Conservation (phyloP, 257 asterid genomes). For the Leptodermis oblonga region DNA sequence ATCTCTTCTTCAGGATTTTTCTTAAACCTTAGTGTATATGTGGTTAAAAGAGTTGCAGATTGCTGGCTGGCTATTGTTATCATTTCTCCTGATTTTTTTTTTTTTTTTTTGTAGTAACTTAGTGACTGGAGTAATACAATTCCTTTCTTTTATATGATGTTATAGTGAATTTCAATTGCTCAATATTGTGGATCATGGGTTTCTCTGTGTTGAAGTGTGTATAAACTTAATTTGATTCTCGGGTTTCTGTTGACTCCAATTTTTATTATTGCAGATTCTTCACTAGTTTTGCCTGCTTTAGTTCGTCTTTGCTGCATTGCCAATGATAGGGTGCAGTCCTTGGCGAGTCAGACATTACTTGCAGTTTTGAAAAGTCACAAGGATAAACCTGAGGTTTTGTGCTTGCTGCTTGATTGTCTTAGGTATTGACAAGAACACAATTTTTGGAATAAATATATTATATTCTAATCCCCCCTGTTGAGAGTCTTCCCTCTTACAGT, state of each 20-base stretch:
- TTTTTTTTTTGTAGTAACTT: not conserved
- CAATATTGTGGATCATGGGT: slow-evolving; percentile 1
- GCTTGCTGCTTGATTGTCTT: slow-evolving; percentile 74
- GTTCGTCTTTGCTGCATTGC: slow-evolving; percentile 55
- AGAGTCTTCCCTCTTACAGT: not conserved
- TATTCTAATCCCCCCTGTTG: not conserved
- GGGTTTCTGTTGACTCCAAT: slow-evolving; percentile 6
- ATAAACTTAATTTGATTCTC: not conserved
- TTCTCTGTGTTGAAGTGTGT: not conserved
- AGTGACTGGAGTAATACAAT: not conserved
- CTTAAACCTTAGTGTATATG: not conserved
- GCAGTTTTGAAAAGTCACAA: slow-evolving; percentile 59
- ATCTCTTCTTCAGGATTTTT: not conserved
- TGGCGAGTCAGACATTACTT: slow-evolving; percentile 41
- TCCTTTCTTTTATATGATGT: too few species aligned
- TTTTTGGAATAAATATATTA: not conserved
- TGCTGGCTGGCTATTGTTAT: not conserved
- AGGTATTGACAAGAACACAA: slow-evolving; percentile 40
- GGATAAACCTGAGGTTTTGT: slow-evolving; percentile 60
- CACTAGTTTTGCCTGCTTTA: slow-evolving; percentile 56
- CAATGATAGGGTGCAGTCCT: slow-evolving; percentile 36
- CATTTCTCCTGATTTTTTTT: not conserved
- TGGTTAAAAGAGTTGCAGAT: not conserved
- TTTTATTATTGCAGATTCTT: slow-evolving; percentile 55
- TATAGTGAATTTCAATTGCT: not conserved